phyloP scores from a whole-genome alignment of 768 basidiomycete genomes.

The Mycena rosella region DNA sequence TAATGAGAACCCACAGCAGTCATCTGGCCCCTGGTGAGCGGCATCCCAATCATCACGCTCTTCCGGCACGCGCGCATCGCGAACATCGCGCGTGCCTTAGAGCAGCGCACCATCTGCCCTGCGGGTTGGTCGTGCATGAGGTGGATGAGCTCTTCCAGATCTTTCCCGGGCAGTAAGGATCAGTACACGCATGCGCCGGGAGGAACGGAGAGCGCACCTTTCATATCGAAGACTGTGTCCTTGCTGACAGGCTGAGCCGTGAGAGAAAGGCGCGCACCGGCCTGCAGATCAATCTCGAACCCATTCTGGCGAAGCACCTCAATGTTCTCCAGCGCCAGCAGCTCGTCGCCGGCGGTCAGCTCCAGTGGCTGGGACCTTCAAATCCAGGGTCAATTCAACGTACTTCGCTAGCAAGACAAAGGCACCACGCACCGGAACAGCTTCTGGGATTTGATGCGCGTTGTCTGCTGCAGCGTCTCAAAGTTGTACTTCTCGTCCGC shows the following conservation, averaged over 20 bases:
- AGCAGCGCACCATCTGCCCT: slow-evolving; percentile 90
- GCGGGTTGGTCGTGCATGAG: slow-evolving; percentile 82
- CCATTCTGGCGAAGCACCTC: slow-evolving; percentile 89
- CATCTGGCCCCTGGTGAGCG: slow-evolving; percentile 86
- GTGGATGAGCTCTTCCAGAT: slow-evolving; percentile 93
- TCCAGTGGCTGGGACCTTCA: slow-evolving; percentile 81
- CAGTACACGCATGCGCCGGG: background rate
- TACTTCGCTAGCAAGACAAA: background rate
- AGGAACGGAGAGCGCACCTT: slow-evolving; percentile 63
- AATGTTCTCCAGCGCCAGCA: slow-evolving; percentile 88
- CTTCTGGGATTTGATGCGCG: slow-evolving; percentile 87
- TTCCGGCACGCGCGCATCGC: slow-evolving; percentile 96
- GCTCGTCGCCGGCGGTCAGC: slow-evolving; percentile 90
- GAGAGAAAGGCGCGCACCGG: slow-evolving; percentile 66
- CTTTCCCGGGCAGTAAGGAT: slow-evolving; percentile 53
- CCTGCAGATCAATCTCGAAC: slow-evolving; percentile 77
- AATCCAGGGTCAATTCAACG: slow-evolving; percentile 15
- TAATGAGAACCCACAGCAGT: slow-evolving; percentile 61
- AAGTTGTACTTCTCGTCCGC: slow-evolving; percentile 99
- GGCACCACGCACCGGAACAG: slow-evolving; percentile 75
- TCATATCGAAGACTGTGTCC: slow-evolving; percentile 88
- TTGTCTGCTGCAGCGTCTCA: slow-evolving; percentile 92
- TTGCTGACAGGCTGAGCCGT: slow-evolving; percentile 93
- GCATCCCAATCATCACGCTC: slow-evolving; percentile 96
- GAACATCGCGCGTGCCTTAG: slow-evolving; percentile 95